Evolutionary conservation across 2,329 filamentous ascomycete genomes (phyloP), one percentile per base, ranked within the genome.

Genomic region (Aspergillus cejpii): DNA sequence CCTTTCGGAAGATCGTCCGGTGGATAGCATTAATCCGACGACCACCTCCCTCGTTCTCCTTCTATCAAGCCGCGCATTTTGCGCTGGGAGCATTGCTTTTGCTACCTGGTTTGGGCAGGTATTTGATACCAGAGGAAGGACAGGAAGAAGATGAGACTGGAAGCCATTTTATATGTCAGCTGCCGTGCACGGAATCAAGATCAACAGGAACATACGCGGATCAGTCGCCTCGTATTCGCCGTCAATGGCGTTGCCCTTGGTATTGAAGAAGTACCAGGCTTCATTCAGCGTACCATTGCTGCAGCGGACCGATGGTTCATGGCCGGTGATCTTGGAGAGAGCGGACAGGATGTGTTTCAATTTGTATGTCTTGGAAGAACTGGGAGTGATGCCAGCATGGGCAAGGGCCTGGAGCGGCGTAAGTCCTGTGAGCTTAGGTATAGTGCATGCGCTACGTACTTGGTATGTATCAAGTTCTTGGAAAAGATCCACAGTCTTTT

Each of bases 111-210:
- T 85, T 85, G 26, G 80, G 80, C 6, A 78, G 64, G 61, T 87
- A 87, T 57, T 77, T 78, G 60, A 89, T 79, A 2, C 79, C 80
- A 0, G 66, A 73, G 28, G 62, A 59, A 0, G 84, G 80, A 62
- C 86, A 90, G 34, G 71, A 77, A 20, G 80, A 80, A 39, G 73
- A 43, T 15, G 56, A 40, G 6, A 65, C 62, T 65, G 34, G 11
- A 33, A 5, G 26, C 3, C 23, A 43, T 27, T 6, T 7, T n/a
- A 37, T 2, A 37, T 2, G 20, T 41, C 29, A 45, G 33, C 24
- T 39, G 5, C 33, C n/a, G 24, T 15, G 7, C 26, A 38, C 12
- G 14, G 3, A 41, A 20, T 5, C 10, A 14, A 10, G 36, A 23
- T 10, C 8, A 6, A 24, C 31, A 1, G 10, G 7, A 17, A 68